Base-by-base conservation (phyloP, 768 basidiomycete genomes). In the Tylopilus sp. region DNA sequence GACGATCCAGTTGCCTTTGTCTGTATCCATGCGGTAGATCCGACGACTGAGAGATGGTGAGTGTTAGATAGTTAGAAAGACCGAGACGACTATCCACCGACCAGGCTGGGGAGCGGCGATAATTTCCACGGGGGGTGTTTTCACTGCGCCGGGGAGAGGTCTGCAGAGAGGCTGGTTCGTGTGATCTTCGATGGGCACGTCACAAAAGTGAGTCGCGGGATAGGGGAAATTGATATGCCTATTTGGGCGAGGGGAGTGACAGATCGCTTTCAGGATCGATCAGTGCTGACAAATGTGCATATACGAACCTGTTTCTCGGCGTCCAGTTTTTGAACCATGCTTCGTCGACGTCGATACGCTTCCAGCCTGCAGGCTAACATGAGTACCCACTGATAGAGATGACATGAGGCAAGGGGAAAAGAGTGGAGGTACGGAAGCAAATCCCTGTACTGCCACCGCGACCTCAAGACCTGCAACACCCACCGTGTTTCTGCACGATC, bases 401-500 rank as follows among this genome's bases (percentile, higher is more conserved):
- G 13, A n/a, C 26, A 23, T 33, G 21, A 36, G 23, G 50, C 1
- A 28, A 7, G 28, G 28, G 28, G 28, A 28, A n/a, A 26, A 26
- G 25, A 26, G 38, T 21, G 38, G 20, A 39, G 38, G 12, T 7
- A 36, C 36, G 7, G 36, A 36, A 36, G 36, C n/a, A 18, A 36
- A 36, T 36, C n/a, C 36, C 8, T 40, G 21, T 12, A 6, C 11
- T 28, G 41, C 41, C 41, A 42, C 40, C 40, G n/a, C n/a, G 23
- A 41, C 2, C 17, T 23, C 40, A 25, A 41, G 15, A 43, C 21
- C 40, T 0, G 22, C 12, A n/a, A 53, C 75, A 54, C 75, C 39
- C 38, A 77, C 77, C 77, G 30, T 69, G 53, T 55, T 77, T 79
- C 66, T 79, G 70, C 6, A 79, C 75, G 28, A 65, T 58, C 23